Conservation (phyloP, 2,329 filamentous ascomycete species). For the Arthrinium puccinioides region DNA sequence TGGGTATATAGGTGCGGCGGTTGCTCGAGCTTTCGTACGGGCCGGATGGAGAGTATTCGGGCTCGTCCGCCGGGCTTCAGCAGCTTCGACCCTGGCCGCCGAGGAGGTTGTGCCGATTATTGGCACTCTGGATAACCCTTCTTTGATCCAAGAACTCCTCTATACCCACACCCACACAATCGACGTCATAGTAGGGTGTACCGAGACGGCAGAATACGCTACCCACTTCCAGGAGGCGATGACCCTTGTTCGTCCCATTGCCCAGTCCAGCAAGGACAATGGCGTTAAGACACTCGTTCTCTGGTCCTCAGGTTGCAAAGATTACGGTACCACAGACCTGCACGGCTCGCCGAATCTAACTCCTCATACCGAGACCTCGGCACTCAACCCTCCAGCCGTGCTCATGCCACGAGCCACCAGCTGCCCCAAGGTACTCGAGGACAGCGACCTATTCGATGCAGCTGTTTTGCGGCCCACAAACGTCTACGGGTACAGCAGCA, state of each 20-base stretch:
- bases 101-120: slow-evolving; percentile 33
- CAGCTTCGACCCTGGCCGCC: slow-evolving; percentile 19
- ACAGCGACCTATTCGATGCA: slow-evolving; percentile 31
- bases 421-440: slow-evolving; percentile 27
- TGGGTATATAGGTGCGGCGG: slow-evolving; percentile 39
- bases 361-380: slow-evolving; percentile 35
- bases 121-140: slow-evolving; percentile 26
- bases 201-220: slow-evolving; percentile 32
- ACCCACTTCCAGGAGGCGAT: slow-evolving; percentile 30
- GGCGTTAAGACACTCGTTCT: slow-evolving; percentile 33
- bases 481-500: slow-evolving; percentile 36
- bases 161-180: slow-evolving; percentile 20
- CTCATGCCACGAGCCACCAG: slow-evolving; percentile 23
- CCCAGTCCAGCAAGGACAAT: slow-evolving; percentile 21
- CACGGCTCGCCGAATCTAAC: slow-evolving; percentile 26
- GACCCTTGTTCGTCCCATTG: slow-evolving; percentile 24
- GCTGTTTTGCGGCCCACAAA: slow-evolving; percentile 37
- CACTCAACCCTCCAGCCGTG: slow-evolving; percentile 22
- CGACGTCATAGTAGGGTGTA: slow-evolving; percentile 35
- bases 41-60: slow-evolving; percentile 38
- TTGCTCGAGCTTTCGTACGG: slow-evolving; percentile 35
- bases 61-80: slow-evolving; percentile 28
- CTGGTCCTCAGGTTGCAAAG: slow-evolving; percentile 41
- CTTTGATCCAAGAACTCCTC: slow-evolving; percentile 22
- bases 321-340: slow-evolving; percentile 31